Evolutionary conservation across 768 basidiomycete species (phyloP).

Genomic region (Boletus sensibilis): DNA sequence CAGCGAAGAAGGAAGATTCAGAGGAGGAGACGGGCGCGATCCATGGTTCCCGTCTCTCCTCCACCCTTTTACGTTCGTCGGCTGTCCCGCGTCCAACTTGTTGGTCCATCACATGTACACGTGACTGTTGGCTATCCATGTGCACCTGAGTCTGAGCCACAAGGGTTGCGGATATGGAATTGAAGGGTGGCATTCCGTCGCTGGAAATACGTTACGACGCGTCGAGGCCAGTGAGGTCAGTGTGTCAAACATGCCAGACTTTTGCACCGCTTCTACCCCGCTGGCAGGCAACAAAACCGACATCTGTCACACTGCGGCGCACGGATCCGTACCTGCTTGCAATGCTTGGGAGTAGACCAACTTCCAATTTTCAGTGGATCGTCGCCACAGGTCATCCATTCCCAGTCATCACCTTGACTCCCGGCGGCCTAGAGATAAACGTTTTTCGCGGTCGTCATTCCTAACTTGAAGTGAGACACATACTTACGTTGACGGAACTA

Average conservation of each 20-base stretch:
- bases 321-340: neutral
- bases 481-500: neutral
- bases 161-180: neutral
- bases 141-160: neutral
- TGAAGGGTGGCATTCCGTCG: neutral
- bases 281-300: neutral
- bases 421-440: neutral
- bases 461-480: neutral
- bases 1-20: slow-evolving; percentile 22
- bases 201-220: neutral
- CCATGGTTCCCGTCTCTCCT: neutral
- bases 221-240: neutral
- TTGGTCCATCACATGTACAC: slow-evolving; percentile 3
- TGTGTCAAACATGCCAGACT: neutral
- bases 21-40: neutral
- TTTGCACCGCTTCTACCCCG: neutral
- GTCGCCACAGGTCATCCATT: neutral
- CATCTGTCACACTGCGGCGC: neutral
- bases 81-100: neutral
- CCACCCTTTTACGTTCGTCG: slow-evolving; percentile 12
- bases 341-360: neutral
- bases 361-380: neutral
- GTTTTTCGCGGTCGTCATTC: neutral
- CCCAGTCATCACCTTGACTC: neutral
- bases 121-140: neutral